Conservation (phyloP, 352 stramenopile genomes). For the Globisporangium spiculum region DNA sequence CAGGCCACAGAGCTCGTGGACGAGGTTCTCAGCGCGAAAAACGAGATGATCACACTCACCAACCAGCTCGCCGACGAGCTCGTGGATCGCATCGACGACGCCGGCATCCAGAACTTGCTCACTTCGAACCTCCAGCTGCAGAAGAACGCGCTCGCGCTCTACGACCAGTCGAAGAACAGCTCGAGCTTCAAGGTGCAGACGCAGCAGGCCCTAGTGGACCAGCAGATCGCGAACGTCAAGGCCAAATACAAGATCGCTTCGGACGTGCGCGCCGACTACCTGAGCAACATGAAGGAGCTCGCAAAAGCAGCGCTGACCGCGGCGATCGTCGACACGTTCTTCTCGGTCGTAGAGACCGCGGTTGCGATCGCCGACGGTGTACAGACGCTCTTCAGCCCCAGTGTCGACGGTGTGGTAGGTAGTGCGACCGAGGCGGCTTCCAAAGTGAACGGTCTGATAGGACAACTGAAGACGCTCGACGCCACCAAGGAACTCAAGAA, state of each 20-base stretch:
- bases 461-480: neutral
- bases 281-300: constrained; percentile 7
- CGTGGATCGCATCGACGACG: constrained; percentile 1
- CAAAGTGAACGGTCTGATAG: neutral
- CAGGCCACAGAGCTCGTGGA: neutral
- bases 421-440: neutral
- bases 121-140: neutral
- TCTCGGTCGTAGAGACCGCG: constrained; percentile 1
- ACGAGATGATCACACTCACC: constrained; percentile 2
- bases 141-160: constrained; percentile 1
- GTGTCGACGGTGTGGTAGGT: neutral
- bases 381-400: constrained; percentile 4
- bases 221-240: neutral
- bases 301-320: neutral
- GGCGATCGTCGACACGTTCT: constrained; percentile 6
- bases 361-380: neutral
- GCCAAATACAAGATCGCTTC: constrained; percentile 1
- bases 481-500: neutral
- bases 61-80: constrained; percentile 1
- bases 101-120: neutral
- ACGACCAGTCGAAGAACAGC: neutral
- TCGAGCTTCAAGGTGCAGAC: constrained; percentile 6
- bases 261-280: neutral
- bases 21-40: neutral
- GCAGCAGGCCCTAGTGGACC: constrained; percentile 5